Evolutionary conservation across 2,329 filamentous ascomycete genomes (phyloP).

Genomic region (Aspergillus fijiensis): DNA sequence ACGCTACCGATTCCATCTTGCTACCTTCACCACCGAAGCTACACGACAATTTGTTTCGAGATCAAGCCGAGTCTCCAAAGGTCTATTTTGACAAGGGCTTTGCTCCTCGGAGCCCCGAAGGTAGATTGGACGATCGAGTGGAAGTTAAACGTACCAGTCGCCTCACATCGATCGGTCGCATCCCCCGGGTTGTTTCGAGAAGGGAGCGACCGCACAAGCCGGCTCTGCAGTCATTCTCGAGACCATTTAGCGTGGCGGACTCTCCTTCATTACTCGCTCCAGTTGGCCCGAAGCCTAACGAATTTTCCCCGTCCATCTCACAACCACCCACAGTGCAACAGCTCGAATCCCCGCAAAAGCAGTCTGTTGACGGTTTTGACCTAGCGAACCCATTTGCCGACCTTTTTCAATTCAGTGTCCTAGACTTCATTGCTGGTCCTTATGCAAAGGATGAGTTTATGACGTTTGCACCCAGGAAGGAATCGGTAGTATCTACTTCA

Average conservation of each 20-base stretch:
- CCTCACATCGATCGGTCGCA: constrained; percentile 78
- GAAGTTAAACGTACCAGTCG: constrained; percentile 57
- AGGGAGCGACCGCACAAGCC: constrained; percentile 62
- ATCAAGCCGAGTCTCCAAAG: constrained; percentile 36
- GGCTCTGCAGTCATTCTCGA: constrained; percentile 78
- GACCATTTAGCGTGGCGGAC: constrained; percentile 65
- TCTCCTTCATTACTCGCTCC: constrained; percentile 43
- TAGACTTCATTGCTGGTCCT: constrained; percentile 38
- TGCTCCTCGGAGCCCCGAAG: constrained; percentile 16
- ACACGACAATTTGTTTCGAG: constrained; percentile 31
- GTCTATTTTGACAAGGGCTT: constrained; percentile 37
- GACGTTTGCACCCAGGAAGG: constrained; percentile 69
- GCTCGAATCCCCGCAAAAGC: neutral
- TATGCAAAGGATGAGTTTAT: constrained; percentile 63
- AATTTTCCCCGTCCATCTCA: constrained; percentile 21
- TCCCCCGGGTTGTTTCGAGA: constrained; percentile 75
- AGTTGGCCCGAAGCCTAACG: constrained; percentile 24
- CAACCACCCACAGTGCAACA: constrained; percentile 13
- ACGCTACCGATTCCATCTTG: constrained; percentile 39
- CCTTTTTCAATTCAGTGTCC: constrained; percentile 29
- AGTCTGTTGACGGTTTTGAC: constrained; percentile 19
- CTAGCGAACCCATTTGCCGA: constrained; percentile 36
- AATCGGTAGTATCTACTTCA: constrained; percentile 66
- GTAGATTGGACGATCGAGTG: neutral
- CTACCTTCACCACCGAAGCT: constrained; percentile 45